These are phyloP conservation scores for Rhynchosporium secalis DNA, from an alignment of 2,329 filamentous ascomycete genomes.

Conservation along the genomic window DNA sequence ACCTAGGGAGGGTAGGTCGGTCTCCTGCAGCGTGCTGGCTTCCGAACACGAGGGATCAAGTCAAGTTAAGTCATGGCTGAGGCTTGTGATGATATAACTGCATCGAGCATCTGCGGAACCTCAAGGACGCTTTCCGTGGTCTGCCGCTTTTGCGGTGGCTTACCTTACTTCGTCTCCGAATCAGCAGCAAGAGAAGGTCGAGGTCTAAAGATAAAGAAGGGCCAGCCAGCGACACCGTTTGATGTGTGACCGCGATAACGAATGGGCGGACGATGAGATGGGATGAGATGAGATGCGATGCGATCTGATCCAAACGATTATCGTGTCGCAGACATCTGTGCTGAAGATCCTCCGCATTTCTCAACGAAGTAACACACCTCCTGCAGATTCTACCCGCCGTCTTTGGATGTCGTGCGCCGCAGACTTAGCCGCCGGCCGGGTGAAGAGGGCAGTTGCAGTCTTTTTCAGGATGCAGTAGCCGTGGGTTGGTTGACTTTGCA, in stretches of 20 bases:
- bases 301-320: neutral
- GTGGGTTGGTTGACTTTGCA: neutral
- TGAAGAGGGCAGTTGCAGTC: neutral
- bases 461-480: neutral
- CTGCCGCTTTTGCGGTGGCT: too few species aligned
- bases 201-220: neutral
- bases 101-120: too few species aligned
- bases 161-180: neutral
- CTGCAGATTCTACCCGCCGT: conserved; percentile 5
- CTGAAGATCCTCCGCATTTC: conserved; percentile 12
- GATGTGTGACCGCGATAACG: conserved; percentile 6
- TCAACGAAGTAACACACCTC: neutral
- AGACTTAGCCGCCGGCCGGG: conserved; percentile 1
- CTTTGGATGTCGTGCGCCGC: neutral
- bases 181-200: neutral
- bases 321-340: conserved; percentile 12
- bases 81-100: neutral
- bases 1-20: too few species aligned
- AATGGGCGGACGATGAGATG: neutral
- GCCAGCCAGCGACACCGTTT: conserved; percentile 3
- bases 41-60: neutral
- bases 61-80: neutral
- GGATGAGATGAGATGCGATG: neutral
- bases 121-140: too few species aligned
- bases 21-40: neutral